Evolutionary conservation across 2,329 filamentous ascomycete species (phyloP), one percentile per base, ranked within the genome.

Genomic region (Incumbomyces lentus): DNA sequence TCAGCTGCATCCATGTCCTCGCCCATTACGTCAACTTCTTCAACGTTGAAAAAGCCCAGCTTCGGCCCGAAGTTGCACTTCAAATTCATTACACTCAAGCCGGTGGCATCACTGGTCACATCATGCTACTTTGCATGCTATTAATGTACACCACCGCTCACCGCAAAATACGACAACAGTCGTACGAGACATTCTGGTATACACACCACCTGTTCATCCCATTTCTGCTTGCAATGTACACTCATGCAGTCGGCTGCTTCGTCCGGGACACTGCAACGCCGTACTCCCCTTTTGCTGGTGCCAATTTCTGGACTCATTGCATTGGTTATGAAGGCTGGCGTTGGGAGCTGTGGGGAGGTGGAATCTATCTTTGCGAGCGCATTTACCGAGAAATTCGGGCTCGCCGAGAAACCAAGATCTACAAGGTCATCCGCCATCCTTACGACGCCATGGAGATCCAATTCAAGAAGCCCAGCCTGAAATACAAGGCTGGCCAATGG

Each of bases 81-180:
- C 75, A 96, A 60, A 95, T 96, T 53, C 92, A 96, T 66, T 98
- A 95, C 64, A 76, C 79, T 1, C 78, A 95, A 62, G 78, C 88
- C 41, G 89, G 87, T 59, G 92, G 92, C 51, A 84, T 96, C 52
- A 98, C 92, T 2, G 92, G 92, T 6, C 92, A 98, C 66, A 77
- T 95, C 52, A 98, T 98, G 92, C 77, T 96, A 19, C 74, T 98
- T n/a, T 96, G 89, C 75, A 98, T 98, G 92, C 71, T 98, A 52
- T 70, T 98, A 52, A 98, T 98, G 75, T 98, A 94, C 69, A 98
- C 92, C 1, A 95, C 89, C 0, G 84, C 92, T 2, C 92, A 98
- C 62, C 77, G 84, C 58, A 84, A 86, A 55, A 96, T 98, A 55
- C 84, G 92, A 46, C 90, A 96, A 63, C 92, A 98, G 63, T 94